Percentiles rank a stretch among this genome's conserved stretches.
Evolutionary conservation across 2,329 filamentous ascomycete genomes (phyloP).

Genomic region (Phyllosticta citribraziliensis): DNA sequence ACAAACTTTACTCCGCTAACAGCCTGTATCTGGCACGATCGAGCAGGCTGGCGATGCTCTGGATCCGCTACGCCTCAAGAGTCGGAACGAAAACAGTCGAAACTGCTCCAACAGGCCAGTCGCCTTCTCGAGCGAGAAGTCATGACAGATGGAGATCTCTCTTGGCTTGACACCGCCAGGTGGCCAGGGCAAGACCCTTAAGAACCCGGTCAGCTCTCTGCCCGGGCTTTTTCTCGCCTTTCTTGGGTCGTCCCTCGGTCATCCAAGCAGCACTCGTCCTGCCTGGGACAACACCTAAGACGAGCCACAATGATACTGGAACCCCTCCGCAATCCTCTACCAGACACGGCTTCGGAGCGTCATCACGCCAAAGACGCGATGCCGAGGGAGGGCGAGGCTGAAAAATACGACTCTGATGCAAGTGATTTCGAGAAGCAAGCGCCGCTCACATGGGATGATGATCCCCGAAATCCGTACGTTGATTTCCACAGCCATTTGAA

Average conservation of each 20-base stretch:
- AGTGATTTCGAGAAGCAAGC: not conserved
- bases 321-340: not conserved
- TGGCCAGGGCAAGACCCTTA: not conserved
- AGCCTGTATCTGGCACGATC: not conserved
- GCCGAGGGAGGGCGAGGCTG: not conserved
- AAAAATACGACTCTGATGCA: not conserved
- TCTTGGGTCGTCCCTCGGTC: not conserved
- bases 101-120: not conserved
- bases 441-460: not conserved
- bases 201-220: not conserved
- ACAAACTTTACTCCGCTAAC: not conserved
- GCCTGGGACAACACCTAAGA: not conserved
- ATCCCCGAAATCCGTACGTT: not conserved
- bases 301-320: not conserved
- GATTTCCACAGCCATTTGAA: not conserved
- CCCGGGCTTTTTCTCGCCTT: not conserved
- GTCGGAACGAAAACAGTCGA: not conserved
- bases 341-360: not conserved
- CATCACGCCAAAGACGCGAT: not conserved
- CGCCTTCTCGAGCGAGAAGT: not conserved
- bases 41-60: not conserved
- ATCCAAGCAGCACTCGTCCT: not conserved
- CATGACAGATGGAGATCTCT: not conserved
- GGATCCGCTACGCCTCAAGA: not conserved
- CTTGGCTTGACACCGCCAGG: not conserved